Conservation (phyloP, 2,329 filamentous ascomycete species). For the Thermothelomyces thermophilus region DNA sequence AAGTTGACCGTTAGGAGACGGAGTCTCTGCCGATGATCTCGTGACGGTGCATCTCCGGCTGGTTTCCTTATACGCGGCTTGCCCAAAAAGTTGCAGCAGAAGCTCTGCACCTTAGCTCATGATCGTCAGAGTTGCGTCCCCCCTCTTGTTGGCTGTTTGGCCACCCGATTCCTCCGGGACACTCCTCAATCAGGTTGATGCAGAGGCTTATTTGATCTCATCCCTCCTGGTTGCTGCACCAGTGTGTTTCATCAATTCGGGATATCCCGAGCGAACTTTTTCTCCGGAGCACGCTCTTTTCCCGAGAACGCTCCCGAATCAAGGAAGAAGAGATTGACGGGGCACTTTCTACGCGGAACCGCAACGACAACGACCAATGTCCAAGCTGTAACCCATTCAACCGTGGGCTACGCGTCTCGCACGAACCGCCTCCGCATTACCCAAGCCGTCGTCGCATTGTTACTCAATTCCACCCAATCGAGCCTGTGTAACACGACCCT, state of each 20-base stretch:
- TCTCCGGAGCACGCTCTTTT: constrained; percentile 16
- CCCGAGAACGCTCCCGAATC: constrained; percentile 7
- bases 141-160: constrained; percentile 10
- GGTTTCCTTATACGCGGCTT: constrained; percentile 8
- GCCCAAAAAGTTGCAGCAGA: constrained; percentile 14
- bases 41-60: constrained; percentile 17
- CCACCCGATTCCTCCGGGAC: constrained; percentile 14
- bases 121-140: constrained; percentile 24
- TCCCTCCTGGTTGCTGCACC: background rate
- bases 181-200: constrained; percentile 3
- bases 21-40: constrained; percentile 5
- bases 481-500: constrained; percentile 8
- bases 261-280: constrained; percentile 14
- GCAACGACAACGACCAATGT: constrained; percentile 15
- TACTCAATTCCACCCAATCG: background rate
- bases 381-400: constrained; percentile 11
- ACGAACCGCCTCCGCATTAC: constrained; percentile 2
- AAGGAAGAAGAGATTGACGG: too few species aligned
- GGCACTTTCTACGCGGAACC: too few species aligned
- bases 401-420: constrained; percentile 22
- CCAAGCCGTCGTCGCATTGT: background rate
- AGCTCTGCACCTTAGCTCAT: constrained; percentile 15
- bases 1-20: too few species aligned
- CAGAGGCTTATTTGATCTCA: background rate
- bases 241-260: constrained; percentile 7